These are phyloP conservation scores for Xylaria sp. DNA, from an alignment of 2,329 filamentous ascomycete genomes.

Conservation along the genomic window DNA sequence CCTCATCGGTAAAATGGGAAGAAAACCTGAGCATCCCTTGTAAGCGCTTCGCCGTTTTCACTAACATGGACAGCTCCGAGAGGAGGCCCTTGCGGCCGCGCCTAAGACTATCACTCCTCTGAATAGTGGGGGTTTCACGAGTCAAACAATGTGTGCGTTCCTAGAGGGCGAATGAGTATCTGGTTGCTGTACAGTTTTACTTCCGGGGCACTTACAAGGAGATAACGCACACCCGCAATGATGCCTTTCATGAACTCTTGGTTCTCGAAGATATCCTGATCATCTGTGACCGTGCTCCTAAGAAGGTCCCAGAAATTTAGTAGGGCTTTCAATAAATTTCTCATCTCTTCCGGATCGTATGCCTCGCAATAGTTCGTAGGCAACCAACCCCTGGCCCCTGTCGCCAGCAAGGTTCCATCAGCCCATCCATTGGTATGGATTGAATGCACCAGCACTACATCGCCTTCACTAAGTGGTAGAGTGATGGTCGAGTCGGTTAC, in stretches of 20 bases:
- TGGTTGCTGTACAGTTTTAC: not conserved
- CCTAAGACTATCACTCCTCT: constrained; percentile 79
- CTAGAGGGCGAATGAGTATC: constrained; percentile 57
- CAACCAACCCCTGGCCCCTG: constrained; percentile 91
- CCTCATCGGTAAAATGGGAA: constrained; percentile 62
- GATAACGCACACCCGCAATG: constrained; percentile 90
- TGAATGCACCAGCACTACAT: constrained; percentile 93
- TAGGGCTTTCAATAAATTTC: constrained; percentile 83
- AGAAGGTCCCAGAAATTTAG: constrained; percentile 94
- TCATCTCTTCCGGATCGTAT: constrained; percentile 90
- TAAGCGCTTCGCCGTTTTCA: constrained; percentile 87
- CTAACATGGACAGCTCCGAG: constrained; percentile 87
- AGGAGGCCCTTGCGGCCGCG: constrained; percentile 87
- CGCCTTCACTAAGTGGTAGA: constrained; percentile 86
- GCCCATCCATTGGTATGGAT: constrained; percentile 99
- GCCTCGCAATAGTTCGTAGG: constrained; percentile 98
- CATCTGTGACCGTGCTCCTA: constrained; percentile 78
- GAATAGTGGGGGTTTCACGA: constrained; percentile 79
- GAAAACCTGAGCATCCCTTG: constrained; percentile 74
- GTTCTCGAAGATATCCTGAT: constrained; percentile 83
- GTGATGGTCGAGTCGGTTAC: constrained; percentile 89
- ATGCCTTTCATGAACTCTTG: constrained; percentile 95
- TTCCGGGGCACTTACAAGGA: constrained; percentile 73
- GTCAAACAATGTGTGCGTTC: constrained; percentile 90
- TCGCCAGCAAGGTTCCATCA: constrained; percentile 88